Percentiles rank a stretch among this genome's conserved stretches.
These are phyloP conservation scores for Sporobolus alterniflorus DNA, from an alignment of 202 grass and related monocot species.

Conservation along the genomic window DNA sequence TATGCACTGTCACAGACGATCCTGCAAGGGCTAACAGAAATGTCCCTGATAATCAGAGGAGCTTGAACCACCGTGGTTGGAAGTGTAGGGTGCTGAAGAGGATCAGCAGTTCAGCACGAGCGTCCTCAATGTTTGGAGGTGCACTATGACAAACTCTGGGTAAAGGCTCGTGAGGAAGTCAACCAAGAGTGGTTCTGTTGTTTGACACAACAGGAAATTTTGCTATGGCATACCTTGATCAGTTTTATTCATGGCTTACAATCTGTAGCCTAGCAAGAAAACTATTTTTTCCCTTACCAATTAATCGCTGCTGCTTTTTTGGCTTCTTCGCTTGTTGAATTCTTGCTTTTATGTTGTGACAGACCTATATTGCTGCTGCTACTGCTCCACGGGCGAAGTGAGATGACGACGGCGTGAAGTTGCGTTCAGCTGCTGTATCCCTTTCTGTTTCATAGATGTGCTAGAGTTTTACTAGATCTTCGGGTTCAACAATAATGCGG, in stretches of 20 bases:
- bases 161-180: background rate
- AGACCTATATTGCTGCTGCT: conserved; percentile 84
- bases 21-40: no score
- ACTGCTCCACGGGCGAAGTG: conserved; percentile 83
- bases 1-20: no score
- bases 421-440: conserved; percentile 86
- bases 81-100: background rate
- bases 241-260: background rate
- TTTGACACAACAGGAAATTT: background rate
- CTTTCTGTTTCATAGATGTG: conserved; percentile 59
- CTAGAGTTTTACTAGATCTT: background rate
- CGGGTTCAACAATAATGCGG: background rate
- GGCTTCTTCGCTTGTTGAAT: background rate
- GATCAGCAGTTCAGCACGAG: background rate
- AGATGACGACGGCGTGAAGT: conserved; percentile 73
- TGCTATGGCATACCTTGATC: background rate
- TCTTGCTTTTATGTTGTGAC: conserved; percentile 23
- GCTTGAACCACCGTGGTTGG: background rate
- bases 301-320: background rate
- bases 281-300: background rate
- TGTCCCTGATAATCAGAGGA: background rate
- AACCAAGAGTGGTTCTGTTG: background rate
- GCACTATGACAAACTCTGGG: background rate
- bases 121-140: background rate
- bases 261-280: conserved; percentile 1